These are phyloP conservation scores for Pichia rugopelliculosa DNA, from an alignment of 805 yeast species.

Conservation along the genomic window DNA sequence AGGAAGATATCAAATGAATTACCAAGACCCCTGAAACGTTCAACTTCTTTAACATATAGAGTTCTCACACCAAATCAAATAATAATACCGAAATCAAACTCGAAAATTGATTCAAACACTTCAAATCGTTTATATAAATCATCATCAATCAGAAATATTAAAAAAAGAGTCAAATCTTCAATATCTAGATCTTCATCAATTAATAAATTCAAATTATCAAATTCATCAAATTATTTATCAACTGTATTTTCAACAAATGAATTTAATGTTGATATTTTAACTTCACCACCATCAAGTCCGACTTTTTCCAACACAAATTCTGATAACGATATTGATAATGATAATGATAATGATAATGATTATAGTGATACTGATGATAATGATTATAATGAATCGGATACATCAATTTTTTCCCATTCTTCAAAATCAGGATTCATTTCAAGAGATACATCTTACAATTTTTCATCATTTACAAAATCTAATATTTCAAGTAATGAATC, in stretches of 20 bases:
- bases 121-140: too few relatives aligned
- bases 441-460: conserved; percentile 5
- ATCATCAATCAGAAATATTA: conserved; percentile 2
- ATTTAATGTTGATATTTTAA: neutral
- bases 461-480: neutral
- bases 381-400: conserved; percentile 4
- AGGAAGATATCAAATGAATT: conserved; percentile 11
- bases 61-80: conserved; percentile 17
- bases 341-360: neutral
- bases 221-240: neutral
- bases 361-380: neutral
- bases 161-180: conserved; percentile 3
- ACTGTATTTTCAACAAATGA: neutral
- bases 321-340: neutral
- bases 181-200: neutral
- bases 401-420: conserved; percentile 4
- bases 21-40: conserved; percentile 24
- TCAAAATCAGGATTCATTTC: neutral
- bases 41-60: conserved; percentile 22
- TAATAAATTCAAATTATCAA: neutral
- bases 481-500: conserved; percentile 3
- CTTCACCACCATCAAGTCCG: conserved; percentile 10
- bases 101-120: conserved; percentile 11
- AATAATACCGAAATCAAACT: conserved; percentile 9
- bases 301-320: neutral